Percentiles rank a stretch among this genome's conserved stretches.
These are phyloP conservation scores for Phaeosphaeria sp. DNA, from an alignment of 2,329 filamentous ascomycete species.

Conservation along the genomic window DNA sequence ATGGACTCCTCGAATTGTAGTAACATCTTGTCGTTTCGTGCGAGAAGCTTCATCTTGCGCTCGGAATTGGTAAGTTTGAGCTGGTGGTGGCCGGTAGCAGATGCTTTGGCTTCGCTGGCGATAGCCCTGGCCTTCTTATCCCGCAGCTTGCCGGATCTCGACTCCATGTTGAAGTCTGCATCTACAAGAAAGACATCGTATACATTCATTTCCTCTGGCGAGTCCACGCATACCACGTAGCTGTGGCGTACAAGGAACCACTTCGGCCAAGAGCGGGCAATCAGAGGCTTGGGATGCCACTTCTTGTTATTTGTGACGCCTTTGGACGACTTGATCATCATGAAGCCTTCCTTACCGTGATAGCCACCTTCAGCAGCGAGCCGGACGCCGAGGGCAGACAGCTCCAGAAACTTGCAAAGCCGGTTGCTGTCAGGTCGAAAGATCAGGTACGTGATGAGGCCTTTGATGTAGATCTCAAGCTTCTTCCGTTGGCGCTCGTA, in stretches of 20 bases:
- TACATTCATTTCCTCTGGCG: constrained; percentile 97
- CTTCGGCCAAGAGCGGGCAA: constrained; percentile 84
- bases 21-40: constrained; percentile 86
- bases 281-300: constrained; percentile 78
- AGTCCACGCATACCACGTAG: constrained; percentile 98
- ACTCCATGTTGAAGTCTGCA: constrained; percentile 80
- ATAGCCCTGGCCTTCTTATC: constrained; percentile 67
- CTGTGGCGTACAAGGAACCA: constrained; percentile 99
- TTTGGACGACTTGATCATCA: constrained; percentile 91
- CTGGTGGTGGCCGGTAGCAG: constrained; percentile 77
- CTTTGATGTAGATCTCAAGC: constrained; percentile 87
- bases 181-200: constrained; percentile 99
- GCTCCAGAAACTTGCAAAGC: constrained; percentile 91
- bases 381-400: constrained; percentile 91
- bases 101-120: constrained; percentile 69
- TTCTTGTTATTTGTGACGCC: constrained; percentile 85
- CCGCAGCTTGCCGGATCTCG: constrained; percentile 64
- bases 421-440: constrained; percentile 96
- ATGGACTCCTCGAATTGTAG: constrained; percentile 95
- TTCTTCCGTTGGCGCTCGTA: constrained; percentile 82
- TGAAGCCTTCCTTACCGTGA: constrained; percentile 94
- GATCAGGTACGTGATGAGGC: constrained; percentile 96
- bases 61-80: constrained; percentile 91
- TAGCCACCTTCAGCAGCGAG: constrained; percentile 95
- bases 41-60: constrained; percentile 87